These are phyloP conservation scores for Populus trichocarpa DNA, from an alignment of 441 rosid species.

Conservation along the genomic window DNA sequence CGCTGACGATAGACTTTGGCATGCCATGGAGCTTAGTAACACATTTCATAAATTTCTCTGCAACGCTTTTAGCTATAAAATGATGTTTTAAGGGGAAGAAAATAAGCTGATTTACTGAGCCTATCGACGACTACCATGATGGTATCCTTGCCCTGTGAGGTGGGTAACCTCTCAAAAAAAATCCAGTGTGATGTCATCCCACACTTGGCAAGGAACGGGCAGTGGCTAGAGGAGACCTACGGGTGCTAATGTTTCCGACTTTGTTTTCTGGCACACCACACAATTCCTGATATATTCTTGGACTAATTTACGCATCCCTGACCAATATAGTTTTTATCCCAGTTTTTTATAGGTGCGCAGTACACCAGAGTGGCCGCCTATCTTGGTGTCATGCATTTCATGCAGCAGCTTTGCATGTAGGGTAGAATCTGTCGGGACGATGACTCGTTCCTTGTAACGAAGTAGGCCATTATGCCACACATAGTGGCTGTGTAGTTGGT, in stretches of 20 bases:
- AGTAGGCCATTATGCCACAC: background rate
- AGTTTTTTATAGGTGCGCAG: background rate
- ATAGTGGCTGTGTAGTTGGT: background rate
- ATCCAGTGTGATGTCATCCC: background rate
- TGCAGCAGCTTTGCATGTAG: background rate
- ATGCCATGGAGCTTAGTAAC: background rate
- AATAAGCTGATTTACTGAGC: too few relatives aligned
- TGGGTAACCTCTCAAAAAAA: background rate
- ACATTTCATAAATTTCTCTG: background rate
- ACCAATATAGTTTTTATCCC: background rate
- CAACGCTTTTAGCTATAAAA: background rate
- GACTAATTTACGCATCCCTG: background rate
- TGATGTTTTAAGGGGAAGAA: too few relatives aligned
- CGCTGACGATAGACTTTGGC: background rate
- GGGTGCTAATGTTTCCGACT: background rate
- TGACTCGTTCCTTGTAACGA: background rate
- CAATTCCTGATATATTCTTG: background rate
- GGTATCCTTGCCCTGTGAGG: background rate
- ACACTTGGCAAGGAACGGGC: background rate
- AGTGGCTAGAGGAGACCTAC: background rate
- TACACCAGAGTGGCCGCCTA: background rate
- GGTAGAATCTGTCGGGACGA: too few relatives aligned
- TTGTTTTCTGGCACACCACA: background rate
- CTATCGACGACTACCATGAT: too few relatives aligned
- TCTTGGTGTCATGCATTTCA: background rate